These are phyloP conservation scores for Nicotiana sylvestris DNA, from an alignment of 257 asterid genomes.

Conservation along the genomic window DNA sequence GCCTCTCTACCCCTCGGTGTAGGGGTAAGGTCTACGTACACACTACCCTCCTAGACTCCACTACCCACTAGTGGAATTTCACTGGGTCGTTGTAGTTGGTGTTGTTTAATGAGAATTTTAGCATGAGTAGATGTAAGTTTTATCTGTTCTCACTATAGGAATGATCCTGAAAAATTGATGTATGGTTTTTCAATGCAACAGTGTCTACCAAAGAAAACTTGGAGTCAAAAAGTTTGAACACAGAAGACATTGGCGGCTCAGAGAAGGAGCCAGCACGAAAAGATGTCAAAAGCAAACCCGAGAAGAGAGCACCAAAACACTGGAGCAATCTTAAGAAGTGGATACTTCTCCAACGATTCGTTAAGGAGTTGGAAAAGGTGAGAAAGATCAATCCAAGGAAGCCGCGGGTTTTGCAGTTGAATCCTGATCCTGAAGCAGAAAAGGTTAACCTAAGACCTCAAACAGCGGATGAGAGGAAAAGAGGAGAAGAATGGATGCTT, in stretches of 20 bases:
- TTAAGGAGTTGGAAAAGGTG: slow-evolving; percentile 77
- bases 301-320: slow-evolving; percentile 69
- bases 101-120: neutral
- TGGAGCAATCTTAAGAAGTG: slow-evolving; percentile 97
- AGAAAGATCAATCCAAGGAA: slow-evolving; percentile 55
- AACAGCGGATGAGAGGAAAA: slow-evolving; percentile 60
- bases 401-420: slow-evolving; percentile 41
- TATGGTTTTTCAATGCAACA: slow-evolving; percentile 17
- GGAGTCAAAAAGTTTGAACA: neutral
- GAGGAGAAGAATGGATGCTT: slow-evolving; percentile 91
- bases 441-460: slow-evolving; percentile 57
- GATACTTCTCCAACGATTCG: slow-evolving; percentile 85
- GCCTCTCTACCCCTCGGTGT: no score
- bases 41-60: no score
- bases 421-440: slow-evolving; percentile 57
- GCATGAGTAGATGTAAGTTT: neutral
- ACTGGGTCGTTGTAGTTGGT: no score
- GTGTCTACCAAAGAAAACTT: slow-evolving; percentile 21
- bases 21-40: no score
- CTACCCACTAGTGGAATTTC: no score
- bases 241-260: slow-evolving; percentile 13
- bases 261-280: slow-evolving; percentile 23
- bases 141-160: neutral
- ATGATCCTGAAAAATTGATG: neutral
- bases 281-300: slow-evolving; percentile 28